Base-by-base conservation (phyloP, 1,284 basidiomycete genomes). In the Phellopilus nigrolimitatus region DNA sequence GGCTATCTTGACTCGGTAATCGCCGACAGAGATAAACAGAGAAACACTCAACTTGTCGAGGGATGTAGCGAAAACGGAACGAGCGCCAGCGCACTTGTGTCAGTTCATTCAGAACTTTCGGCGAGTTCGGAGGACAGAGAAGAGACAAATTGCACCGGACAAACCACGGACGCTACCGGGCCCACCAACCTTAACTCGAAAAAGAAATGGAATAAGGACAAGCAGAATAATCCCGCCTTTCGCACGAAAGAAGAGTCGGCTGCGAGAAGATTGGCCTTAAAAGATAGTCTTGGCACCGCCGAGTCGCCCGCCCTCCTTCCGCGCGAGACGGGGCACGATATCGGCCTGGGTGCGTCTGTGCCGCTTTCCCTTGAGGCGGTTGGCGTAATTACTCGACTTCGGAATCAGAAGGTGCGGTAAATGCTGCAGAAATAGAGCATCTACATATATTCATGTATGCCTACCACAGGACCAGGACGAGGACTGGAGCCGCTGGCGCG, bases 291-390 rank as follows among this genome's bases (percentile, higher is more conserved):
- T 52, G n/a, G n/a, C n/a, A n/a, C 56, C 13, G 53, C 55, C 15
- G 57, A 58, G 34, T 30, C 49, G n/a, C 57, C 51, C n/a, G 80
- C 75, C 57, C 69, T 79, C 1, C 71, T 91, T 31, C 88, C 88
- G 1, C 78, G 88, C 49, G 89, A 91, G 68, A 90, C 86, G 0
- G 88, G 89, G 1, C 78, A 85, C 53, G 85, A 94, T 64, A 90
- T 95, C 56, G 91, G 92, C n/a, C 81, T 91, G 76, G 84, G 87
- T 0, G 91, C 90, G 4, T 91, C 91, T 13, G 89, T 95, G 0
- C 81, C 83, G 4, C 72, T 97, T n/a, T 91, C 88, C 6, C 72
- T 76, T 3, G 86, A 94, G 64, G 90, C 91, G 8, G 85, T 92
- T n/a, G 76, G 75, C 4, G 75, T 95, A 17, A 95, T 97, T 57